Evolutionary conservation across 2,329 filamentous ascomycete species (phyloP), one percentile per base, ranked within the genome.

Genomic region (Cordyceps javanica): DNA sequence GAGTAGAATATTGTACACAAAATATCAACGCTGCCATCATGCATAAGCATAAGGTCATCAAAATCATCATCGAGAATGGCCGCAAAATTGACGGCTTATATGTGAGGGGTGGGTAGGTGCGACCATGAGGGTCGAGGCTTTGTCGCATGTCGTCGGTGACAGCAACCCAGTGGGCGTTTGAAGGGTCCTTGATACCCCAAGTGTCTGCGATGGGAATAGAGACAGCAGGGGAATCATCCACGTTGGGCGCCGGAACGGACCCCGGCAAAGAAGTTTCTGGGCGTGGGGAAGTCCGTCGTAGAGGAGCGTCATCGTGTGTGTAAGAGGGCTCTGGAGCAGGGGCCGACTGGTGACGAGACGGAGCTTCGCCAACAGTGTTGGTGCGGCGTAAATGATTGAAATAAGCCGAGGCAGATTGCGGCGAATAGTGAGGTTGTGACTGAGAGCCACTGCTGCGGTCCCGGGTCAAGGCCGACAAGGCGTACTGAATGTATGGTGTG

Each of bases 401-500:
- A 58, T 65, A 68, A 38, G 63, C 65, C 8, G 69, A 68, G n/a
- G 68, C 72, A 57, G 67, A 67, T 32, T 63, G 66, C 5, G 78
- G 76, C 55, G 78, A 71, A 54, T 82, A 78, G 63, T 81, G 73
- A 56, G 77, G 75, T 57, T 79, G 75, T 10, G 77, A 73, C 57
- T 79, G 75, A 9, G 80, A 78, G 58, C 77, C 73, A 6, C 85
- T 78, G 60, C 89, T 85, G 58, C 86, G 86, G 65, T 89, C 83
- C 49, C 88, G 80, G 6, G 91, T 95, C 64, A 97, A 76, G 61
- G 93, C 90, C 62, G 96, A 89, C 61, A 97, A 84, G 41, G 93
- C 92, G 70, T 94, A 95, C 62, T 88, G 88, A 62, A 97, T 90
- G 70, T 92, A 96, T 0, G 91, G 91, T 9, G 86, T 88, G 67